A percentile compares a stretch with the other conserved stretches of the same genome.
These are phyloP conservation scores for Podochytrium sp. DNA, from an alignment of 192 early-diverging fungal genomes.

Conservation along the genomic window DNA sequence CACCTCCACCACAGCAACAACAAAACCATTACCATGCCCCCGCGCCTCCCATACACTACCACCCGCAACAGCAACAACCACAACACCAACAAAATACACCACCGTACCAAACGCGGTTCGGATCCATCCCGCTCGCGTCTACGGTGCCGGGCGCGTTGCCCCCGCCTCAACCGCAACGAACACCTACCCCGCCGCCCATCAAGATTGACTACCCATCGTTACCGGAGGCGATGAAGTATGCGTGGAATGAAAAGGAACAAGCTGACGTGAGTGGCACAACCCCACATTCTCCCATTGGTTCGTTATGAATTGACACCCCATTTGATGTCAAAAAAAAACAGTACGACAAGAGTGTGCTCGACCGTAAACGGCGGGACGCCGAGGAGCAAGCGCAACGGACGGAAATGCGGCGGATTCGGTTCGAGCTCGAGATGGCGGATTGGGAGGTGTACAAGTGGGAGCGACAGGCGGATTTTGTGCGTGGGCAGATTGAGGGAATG, in stretches of 20 bases:
- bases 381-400: constrained; percentile 15
- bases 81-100: not conserved
- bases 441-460: constrained; percentile 35
- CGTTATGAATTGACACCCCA: not conserved
- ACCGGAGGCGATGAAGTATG: constrained; percentile 17
- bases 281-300: not conserved
- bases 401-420: constrained; percentile 23
- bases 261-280: constrained; percentile 2
- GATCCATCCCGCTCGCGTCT: not conserved
- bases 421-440: constrained; percentile 22
- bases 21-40: not conserved
- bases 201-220: constrained; percentile 17
- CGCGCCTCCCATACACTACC: too few species aligned
- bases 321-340: not conserved
- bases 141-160: not conserved
- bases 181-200: constrained; percentile 5
- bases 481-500: not conserved
- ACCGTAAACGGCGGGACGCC: constrained; percentile 6
- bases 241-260: constrained; percentile 37
- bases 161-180: constrained; percentile 5
- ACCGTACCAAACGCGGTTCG: not conserved
- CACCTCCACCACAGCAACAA: not conserved
- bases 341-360: constrained; percentile 27
- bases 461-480: constrained; percentile 15
- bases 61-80: not conserved